phyloP scores from a whole-genome alignment of 2,329 filamentous ascomycete genomes.

The Colletotrichum cereale region DNA sequence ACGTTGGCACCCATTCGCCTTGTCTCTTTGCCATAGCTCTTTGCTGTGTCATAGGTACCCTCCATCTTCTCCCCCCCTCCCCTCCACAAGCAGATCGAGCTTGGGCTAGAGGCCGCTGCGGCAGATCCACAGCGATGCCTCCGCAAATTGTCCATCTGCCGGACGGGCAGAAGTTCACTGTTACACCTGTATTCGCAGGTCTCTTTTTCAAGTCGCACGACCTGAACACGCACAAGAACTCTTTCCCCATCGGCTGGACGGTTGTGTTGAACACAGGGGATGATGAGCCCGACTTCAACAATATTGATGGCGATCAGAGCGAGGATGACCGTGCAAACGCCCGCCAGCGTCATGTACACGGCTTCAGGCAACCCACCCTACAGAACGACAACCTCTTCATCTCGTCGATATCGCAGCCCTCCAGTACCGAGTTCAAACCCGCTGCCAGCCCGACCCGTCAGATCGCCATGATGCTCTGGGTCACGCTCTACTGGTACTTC shows the following conservation, averaged over 20 bases:
- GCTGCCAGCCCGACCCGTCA: constrained; percentile 85
- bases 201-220: constrained; percentile 90
- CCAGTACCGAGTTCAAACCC: constrained; percentile 82
- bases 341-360: constrained; percentile 62
- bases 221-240: constrained; percentile 74
- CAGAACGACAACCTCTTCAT: constrained; percentile 88
- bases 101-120: constrained; percentile 12
- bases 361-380: constrained; percentile 81
- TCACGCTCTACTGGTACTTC: constrained; percentile 97
- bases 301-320: constrained; percentile 48
- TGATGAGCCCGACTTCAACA: constrained; percentile 41
- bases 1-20: background rate
- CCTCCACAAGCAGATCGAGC: constrained; percentile 6
- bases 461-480: constrained; percentile 97
- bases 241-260: constrained; percentile 90
- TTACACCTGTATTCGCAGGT: constrained; percentile 90
- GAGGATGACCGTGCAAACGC: constrained; percentile 45
- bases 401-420: constrained; percentile 89
- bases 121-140: constrained; percentile 47
- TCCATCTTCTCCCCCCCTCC: background rate
- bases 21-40: background rate
- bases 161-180: constrained; percentile 86
- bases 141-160: constrained; percentile 76
- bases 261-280: constrained; percentile 83
- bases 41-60: constrained; percentile 5